Evolutionary conservation across 768 basidiomycete species (phyloP).

Genomic region (Chalciporus sphaerocephalus): DNA sequence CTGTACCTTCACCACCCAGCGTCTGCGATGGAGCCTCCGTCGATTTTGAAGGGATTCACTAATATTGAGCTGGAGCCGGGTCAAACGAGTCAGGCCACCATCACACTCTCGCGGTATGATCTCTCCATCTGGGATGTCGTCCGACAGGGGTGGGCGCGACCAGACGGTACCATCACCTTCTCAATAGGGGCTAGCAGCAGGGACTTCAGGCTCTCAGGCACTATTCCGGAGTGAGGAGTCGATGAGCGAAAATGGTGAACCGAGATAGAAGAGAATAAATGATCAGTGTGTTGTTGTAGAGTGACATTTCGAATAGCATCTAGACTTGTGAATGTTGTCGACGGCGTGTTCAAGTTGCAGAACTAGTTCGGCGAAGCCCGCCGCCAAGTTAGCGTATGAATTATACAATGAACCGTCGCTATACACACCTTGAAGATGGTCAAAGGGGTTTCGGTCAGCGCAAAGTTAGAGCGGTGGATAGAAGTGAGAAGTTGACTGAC

Average conservation of each 20-base stretch:
- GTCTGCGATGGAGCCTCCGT: constrained; percentile 65
- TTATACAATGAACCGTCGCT: neutral
- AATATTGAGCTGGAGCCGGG: constrained; percentile 49
- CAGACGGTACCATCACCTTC: constrained; percentile 57
- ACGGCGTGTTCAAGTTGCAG: neutral
- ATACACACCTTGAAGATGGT: neutral
- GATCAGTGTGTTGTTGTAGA: too few species aligned
- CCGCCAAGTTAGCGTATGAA: neutral
- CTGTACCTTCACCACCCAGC: constrained; percentile 67
- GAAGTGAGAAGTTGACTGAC: neutral
- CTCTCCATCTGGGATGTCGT: constrained; percentile 75
- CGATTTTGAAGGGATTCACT: constrained; percentile 66
- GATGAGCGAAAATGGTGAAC: neutral
- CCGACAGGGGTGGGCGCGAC: constrained; percentile 71
- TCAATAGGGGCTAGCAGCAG: constrained; percentile 68
- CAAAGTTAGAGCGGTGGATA: neutral
- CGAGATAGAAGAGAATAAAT: too few species aligned
- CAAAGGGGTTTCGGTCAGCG: neutral
- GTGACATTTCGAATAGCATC: neutral
- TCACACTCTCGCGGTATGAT: constrained; percentile 65
- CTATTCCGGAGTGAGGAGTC: constrained; percentile 8
- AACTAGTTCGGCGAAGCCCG: neutral
- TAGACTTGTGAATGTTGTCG: neutral
- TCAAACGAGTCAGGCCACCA: constrained; percentile 41
- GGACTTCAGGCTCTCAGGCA: constrained; percentile 50